A percentile compares a stretch with the other conserved stretches of the same genome.
Evolutionary conservation across 495 filamentous ascomycete species (phyloP).

Genomic region (Margaritispora aquatica): DNA sequence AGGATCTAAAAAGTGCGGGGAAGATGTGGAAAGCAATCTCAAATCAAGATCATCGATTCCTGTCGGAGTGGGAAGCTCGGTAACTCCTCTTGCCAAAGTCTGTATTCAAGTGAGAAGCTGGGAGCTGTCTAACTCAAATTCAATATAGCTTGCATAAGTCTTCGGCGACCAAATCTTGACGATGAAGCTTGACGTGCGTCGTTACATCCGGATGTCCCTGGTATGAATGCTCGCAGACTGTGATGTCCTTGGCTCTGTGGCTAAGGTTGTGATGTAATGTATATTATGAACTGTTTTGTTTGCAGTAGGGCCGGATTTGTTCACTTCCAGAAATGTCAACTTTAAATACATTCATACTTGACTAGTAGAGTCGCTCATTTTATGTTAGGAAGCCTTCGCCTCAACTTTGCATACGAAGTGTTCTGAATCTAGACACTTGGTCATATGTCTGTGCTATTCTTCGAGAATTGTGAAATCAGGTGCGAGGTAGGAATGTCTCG

Average conservation of each 20-base stretch:
- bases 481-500: background rate
- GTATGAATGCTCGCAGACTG: background rate
- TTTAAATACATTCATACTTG: background rate
- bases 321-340: background rate
- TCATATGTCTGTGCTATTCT: background rate
- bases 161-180: background rate
- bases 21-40: no score
- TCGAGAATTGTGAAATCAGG: background rate
- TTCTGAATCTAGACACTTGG: background rate
- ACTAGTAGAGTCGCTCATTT: background rate
- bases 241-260: no score
- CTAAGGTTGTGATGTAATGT: no score
- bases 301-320: background rate
- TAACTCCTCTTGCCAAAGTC: no score
- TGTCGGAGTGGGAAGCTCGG: no score
- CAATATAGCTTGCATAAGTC: background rate
- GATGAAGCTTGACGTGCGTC: background rate
- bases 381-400: background rate
- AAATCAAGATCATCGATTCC: no score
- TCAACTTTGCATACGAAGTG: background rate
- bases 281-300: background rate
- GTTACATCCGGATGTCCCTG: background rate
- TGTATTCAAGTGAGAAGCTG: background rate
- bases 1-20: no score
- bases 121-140: background rate